Conservation (phyloP, 345 rosid species). For the Euphorbia tirucalli region DNA sequence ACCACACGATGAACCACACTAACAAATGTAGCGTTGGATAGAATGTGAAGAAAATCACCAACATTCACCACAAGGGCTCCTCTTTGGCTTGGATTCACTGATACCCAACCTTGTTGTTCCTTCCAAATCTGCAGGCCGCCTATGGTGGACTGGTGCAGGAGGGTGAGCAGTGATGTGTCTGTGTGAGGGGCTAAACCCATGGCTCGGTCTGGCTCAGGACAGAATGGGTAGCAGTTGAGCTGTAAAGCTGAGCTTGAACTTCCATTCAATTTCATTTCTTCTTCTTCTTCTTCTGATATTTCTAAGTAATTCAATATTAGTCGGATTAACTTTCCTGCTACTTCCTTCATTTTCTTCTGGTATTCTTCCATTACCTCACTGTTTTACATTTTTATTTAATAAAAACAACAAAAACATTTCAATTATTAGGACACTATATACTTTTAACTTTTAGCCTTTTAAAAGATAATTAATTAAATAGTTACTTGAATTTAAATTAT, state of each 20-base stretch:
- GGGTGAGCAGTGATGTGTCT: constrained; percentile 68
- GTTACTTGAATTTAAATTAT: too few relatives aligned
- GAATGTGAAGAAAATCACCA: constrained; percentile 77
- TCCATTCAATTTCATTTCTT: not conserved
- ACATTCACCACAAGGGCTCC: constrained; percentile 77
- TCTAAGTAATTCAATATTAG: constrained; percentile 45
- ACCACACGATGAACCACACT: constrained; percentile 69
- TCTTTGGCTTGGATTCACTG: constrained; percentile 40
- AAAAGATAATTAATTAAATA: too few relatives aligned
- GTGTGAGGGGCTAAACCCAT: constrained; percentile 95
- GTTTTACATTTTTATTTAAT: constrained; percentile 5
- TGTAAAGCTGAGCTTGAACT: constrained; percentile 43
- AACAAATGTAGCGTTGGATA: constrained; percentile 57
- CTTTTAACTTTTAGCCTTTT: not conserved
- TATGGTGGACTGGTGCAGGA: constrained; percentile 53
- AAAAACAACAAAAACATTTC: not conserved
- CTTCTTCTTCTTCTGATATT: constrained; percentile 31
- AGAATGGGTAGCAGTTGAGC: constrained; percentile 77
- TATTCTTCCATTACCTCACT: constrained; percentile 64
- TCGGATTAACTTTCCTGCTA: constrained; percentile 46
- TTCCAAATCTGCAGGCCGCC: constrained; percentile 62
- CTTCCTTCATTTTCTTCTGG: constrained; percentile 58
- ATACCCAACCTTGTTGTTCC: constrained; percentile 60
- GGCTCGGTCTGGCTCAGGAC: constrained; percentile 65
- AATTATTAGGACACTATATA: not conserved